These are phyloP conservation scores for Chrysosporium keratinophilum DNA, from an alignment of 2,329 filamentous ascomycete species.

Conservation along the genomic window DNA sequence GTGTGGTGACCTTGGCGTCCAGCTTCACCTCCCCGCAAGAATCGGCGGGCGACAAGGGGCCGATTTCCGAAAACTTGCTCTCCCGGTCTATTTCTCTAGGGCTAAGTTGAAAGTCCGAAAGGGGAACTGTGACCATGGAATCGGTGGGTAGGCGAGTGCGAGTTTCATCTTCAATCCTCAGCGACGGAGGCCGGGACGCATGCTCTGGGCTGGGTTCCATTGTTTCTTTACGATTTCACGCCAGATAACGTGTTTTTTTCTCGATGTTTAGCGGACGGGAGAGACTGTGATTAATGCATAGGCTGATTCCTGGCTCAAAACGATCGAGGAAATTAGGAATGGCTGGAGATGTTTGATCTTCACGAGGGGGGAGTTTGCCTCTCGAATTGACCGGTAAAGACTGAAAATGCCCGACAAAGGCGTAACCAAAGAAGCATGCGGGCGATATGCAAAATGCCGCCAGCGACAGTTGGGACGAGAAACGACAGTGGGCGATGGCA, in stretches of 20 bases:
- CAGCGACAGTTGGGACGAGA: slow-evolving; percentile 1
- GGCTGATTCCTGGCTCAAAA: background rate
- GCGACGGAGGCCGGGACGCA: background rate
- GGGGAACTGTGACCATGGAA: slow-evolving; percentile 67
- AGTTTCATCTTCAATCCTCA: slow-evolving; percentile 15
- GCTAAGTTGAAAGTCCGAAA: slow-evolving; percentile 53
- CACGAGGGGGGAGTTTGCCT: background rate
- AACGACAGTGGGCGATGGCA: background rate
- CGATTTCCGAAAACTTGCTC: background rate
- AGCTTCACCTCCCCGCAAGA: background rate
- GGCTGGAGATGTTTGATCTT: background rate
- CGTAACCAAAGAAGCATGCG: background rate
- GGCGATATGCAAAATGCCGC: background rate
- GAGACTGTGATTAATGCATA: background rate
- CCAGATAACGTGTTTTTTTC: background rate
- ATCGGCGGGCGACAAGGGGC: background rate
- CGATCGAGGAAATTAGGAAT: background rate
- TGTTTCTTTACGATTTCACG: background rate
- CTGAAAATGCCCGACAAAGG: slow-evolving; percentile 7
- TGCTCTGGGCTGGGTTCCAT: slow-evolving; percentile 3
- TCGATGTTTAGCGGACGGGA: no score
- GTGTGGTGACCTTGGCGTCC: background rate
- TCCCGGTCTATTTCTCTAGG: slow-evolving; percentile 16
- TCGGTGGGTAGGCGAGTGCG: slow-evolving; percentile 39
- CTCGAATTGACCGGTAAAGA: background rate